Conservation (phyloP, 208 protist species). For the Crithidia brevicula region DNA sequence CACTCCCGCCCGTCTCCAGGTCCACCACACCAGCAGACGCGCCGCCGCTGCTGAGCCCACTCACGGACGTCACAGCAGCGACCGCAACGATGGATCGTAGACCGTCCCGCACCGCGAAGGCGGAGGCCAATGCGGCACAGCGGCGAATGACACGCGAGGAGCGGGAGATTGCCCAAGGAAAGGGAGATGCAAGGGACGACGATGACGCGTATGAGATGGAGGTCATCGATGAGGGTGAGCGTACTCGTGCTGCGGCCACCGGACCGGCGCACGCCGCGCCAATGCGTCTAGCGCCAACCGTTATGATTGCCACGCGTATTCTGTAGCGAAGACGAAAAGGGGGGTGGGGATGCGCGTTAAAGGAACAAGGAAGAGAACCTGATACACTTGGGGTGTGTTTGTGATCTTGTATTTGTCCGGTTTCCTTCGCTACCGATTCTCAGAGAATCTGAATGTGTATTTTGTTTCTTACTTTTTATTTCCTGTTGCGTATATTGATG, state of each 20-base stretch:
- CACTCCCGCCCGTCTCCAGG: too few relatives aligned
- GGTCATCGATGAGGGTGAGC: neutral
- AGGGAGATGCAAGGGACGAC: constrained; percentile 1
- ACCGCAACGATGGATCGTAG: too few relatives aligned
- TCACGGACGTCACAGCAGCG: too few relatives aligned
- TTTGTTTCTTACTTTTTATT: constrained; percentile 10
- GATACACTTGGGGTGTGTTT: constrained; percentile 7
- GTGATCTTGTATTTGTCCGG: neutral
- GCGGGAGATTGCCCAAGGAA: constrained; percentile 8
- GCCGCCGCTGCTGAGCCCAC: too few relatives aligned
- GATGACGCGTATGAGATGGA: too few relatives aligned
- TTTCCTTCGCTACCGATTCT: neutral
- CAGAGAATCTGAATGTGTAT: neutral
- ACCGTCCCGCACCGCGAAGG: too few relatives aligned
- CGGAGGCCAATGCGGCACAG: too few relatives aligned
- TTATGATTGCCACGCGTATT: constrained; percentile 64
- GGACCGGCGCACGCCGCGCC: neutral
- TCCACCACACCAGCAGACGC: too few relatives aligned
- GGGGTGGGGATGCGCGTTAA: neutral
- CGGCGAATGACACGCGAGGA: constrained; percentile 6
- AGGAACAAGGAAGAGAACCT: too few relatives aligned
- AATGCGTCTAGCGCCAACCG: constrained; percentile 22
- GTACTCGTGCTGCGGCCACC: neutral
- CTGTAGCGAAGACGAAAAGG: constrained; percentile 12
- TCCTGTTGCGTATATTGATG: too few relatives aligned